A percentile compares a stretch with the other conserved stretches of the same genome.
Conservation (phyloP, 768 basidiomycete species). For the Stropharia rugosoannulata region DNA sequence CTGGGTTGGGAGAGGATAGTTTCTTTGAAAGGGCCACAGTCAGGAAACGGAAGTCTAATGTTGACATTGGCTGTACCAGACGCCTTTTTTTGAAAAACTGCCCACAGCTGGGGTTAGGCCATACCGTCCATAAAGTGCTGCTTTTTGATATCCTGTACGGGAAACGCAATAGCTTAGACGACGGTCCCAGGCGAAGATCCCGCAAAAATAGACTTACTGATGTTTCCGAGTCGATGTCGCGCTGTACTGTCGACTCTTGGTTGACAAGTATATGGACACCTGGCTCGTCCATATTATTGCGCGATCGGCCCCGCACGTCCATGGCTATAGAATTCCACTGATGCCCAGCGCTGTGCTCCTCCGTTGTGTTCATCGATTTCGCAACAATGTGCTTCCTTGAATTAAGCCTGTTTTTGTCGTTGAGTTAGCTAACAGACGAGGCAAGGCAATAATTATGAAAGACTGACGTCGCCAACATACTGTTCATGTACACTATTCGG, state of each 20-base stretch:
- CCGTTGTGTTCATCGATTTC: conserved; percentile 4
- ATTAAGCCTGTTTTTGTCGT: conserved; percentile 7
- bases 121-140: conserved; percentile 6
- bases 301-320: neutral
- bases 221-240: neutral
- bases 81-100: too few relatives aligned
- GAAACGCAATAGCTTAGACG: neutral
- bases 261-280: conserved; percentile 1
- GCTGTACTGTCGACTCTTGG: neutral
- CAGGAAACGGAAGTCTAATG: too few relatives aligned
- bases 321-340: conserved; percentile 3
- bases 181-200: too few relatives aligned
- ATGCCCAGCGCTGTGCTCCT: neutral
- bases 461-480: conserved; percentile 11
- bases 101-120: neutral
- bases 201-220: too few relatives aligned
- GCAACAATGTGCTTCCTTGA: conserved; percentile 9
- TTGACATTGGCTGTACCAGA: too few relatives aligned
- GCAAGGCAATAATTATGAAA: neutral
- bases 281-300: neutral
- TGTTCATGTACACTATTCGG: conserved; percentile 15
- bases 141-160: conserved; percentile 4
- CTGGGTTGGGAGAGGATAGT: too few relatives aligned
- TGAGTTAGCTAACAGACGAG: neutral
- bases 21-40: too few relatives aligned